phyloP scores from a whole-genome alignment of 164 flowering plant species.

The Annona cherimola region DNA sequence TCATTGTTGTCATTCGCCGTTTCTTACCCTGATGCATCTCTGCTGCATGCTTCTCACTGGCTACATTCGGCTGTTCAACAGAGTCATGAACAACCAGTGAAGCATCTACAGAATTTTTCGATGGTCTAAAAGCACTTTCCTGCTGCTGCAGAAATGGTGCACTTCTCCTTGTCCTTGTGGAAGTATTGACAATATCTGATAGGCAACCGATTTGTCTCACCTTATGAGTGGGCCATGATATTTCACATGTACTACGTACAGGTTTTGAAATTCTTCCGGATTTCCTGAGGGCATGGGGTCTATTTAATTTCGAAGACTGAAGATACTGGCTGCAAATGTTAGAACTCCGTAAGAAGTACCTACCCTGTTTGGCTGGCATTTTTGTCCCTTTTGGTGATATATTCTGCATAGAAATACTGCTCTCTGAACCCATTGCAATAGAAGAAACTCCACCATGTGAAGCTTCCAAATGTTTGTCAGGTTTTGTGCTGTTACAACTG shows the following conservation, averaged over 20 bases:
- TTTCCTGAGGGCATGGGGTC: slow-evolving; percentile 8
- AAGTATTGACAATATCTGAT: slow-evolving; percentile 19
- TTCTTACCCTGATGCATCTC: slow-evolving; percentile 13
- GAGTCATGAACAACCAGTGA: slow-evolving; percentile 11
- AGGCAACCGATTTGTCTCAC: slow-evolving; percentile 36
- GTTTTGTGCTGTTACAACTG: neutral
- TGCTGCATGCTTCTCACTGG: slow-evolving; percentile 9
- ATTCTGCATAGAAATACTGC: slow-evolving; percentile 2
- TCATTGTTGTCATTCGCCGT: slow-evolving; percentile 13
- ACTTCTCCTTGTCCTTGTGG: slow-evolving; percentile 23
- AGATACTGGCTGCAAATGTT: neutral
- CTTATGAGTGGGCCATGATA: slow-evolving; percentile 49
- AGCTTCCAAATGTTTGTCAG: slow-evolving; percentile 1
- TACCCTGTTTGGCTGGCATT: slow-evolving; percentile 3
- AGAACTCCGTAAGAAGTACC: slow-evolving; percentile 8
- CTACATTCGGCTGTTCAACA: slow-evolving; percentile 11
- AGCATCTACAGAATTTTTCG: slow-evolving; percentile 12
- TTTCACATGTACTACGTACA: slow-evolving; percentile 12
- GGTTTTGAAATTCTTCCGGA: slow-evolving; percentile 6
- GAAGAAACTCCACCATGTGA: slow-evolving; percentile 1
- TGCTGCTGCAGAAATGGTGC: slow-evolving; percentile 12
- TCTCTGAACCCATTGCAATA: slow-evolving; percentile 5
- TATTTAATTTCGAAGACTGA: slow-evolving; percentile 16
- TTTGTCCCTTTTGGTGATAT: slow-evolving; percentile 5
- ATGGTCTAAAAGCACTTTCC: slow-evolving; percentile 7